Evolutionary conservation across 106 monocot species (phyloP).

Genomic region (Dioscorea alata): DNA sequence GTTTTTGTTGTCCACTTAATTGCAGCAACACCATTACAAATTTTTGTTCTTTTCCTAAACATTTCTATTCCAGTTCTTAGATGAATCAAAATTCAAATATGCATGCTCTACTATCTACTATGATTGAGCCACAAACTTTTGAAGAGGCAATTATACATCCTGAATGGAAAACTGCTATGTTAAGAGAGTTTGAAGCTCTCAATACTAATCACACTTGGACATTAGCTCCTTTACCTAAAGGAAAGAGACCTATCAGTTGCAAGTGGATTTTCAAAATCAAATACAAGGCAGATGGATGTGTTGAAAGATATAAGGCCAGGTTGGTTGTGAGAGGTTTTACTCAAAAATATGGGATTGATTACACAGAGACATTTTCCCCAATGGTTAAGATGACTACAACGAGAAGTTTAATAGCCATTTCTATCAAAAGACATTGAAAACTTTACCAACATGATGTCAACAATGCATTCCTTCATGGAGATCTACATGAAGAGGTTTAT

Average conservation of each 20-base stretch:
- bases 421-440: neutral
- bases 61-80: no score
- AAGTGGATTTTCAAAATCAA: no score
- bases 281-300: no score
- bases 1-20: no score
- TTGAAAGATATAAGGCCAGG: no score
- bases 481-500: conserved; percentile 7
- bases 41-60: no score
- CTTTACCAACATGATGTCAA: neutral
- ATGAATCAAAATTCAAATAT: neutral
- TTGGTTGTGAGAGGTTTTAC: no score
- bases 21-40: neutral
- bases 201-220: neutral
- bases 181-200: neutral
- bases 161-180: neutral
- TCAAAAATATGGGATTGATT: no score
- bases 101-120: neutral
- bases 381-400: neutral
- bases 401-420: neutral
- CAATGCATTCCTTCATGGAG: neutral
- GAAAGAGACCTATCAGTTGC: no score
- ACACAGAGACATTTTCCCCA: no score
- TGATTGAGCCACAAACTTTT: neutral
- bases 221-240: no score
- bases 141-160: neutral